Evolutionary conservation across 2,329 filamentous ascomycete species (phyloP).

Genomic region (Ceratocystiopsis brevicomis): DNA sequence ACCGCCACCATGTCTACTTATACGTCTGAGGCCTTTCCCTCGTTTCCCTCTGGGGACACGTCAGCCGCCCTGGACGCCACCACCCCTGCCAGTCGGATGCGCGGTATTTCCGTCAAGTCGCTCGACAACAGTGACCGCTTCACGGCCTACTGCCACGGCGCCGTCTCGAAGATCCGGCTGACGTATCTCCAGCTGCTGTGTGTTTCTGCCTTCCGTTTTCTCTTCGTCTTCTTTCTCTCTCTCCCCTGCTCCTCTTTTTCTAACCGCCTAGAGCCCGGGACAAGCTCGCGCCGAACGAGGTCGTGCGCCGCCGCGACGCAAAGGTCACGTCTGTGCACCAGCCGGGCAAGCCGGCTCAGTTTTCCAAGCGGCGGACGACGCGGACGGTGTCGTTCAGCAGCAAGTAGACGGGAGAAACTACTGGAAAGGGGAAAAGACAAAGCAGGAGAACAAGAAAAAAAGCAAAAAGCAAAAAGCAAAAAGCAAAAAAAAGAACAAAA

Average conservation of each 20-base stretch:
- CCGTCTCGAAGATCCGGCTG: conserved; percentile 27
- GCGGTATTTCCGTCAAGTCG: conserved; percentile 2
- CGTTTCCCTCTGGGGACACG: no score
- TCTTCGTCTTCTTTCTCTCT: background rate
- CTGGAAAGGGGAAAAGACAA: background rate
- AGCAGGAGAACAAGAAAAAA: no score
- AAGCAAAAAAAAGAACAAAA: background rate
- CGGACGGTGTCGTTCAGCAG: conserved; percentile 11
- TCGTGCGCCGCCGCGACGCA: conserved; percentile 12
- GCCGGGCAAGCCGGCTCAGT: conserved; percentile 10
- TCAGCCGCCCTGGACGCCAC: no score
- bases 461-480: background rate
- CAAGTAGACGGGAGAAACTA: background rate
- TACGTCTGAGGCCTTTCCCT: background rate
- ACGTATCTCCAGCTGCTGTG: conserved; percentile 17
- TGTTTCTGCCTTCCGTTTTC: background rate
- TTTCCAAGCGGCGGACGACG: conserved; percentile 17
- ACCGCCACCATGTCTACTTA: conserved; percentile 2
- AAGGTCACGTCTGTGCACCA: conserved; percentile 8
- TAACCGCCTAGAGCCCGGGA: conserved; percentile 7
- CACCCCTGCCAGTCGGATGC: no score
- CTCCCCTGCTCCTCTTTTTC: no score
- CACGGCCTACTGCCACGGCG: conserved; percentile 22
- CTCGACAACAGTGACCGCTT: conserved; percentile 15
- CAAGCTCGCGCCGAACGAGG: conserved; percentile 3